Conservation (phyloP, 2,329 filamentous ascomycete genomes). For the Aspergillus sp. region DNA sequence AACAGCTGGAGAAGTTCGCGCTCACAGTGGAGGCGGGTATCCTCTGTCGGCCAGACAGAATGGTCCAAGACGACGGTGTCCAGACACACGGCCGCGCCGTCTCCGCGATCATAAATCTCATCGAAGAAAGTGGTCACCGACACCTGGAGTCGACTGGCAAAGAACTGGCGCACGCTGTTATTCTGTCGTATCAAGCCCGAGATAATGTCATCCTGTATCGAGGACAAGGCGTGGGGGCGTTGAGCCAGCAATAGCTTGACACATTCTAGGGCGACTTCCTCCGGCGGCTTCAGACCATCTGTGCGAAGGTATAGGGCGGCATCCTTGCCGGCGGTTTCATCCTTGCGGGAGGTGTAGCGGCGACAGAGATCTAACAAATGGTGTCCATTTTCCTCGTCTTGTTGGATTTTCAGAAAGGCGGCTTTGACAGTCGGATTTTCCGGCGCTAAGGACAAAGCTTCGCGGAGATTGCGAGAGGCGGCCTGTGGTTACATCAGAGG, state of each 20-base stretch:
- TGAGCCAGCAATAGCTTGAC: slow-evolving; percentile 42
- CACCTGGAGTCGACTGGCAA: slow-evolving; percentile 41
- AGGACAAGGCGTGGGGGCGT: slow-evolving; percentile 34
- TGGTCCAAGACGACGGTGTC: slow-evolving; percentile 46
- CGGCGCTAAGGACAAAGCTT: slow-evolving; percentile 47
- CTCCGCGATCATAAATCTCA: slow-evolving; percentile 48
- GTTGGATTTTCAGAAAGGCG: slow-evolving; percentile 44
- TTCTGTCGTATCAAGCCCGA: slow-evolving; percentile 45
- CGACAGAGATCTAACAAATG: slow-evolving; percentile 44
- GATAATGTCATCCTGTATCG: slow-evolving; percentile 46
- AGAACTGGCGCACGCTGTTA: slow-evolving; percentile 40
- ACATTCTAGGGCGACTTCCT: slow-evolving; percentile 42
- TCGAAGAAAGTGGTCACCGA: slow-evolving; percentile 49
- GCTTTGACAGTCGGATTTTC: slow-evolving; percentile 45
- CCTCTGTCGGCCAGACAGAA: slow-evolving; percentile 45
- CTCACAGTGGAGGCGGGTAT: slow-evolving; percentile 43
- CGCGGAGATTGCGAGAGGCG: slow-evolving; percentile 47
- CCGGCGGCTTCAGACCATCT: slow-evolving; percentile 42
- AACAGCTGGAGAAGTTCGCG: slow-evolving; percentile 59
- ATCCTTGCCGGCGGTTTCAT: slow-evolving; percentile 45
- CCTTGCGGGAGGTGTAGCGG: slow-evolving; percentile 39
- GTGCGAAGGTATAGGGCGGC: slow-evolving; percentile 42
- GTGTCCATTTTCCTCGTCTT: slow-evolving; percentile 42
- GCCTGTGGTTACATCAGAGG: slow-evolving; percentile 30
- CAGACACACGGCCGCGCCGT: slow-evolving; percentile 46